phyloP scores from a whole-genome alignment of 1,284 basidiomycete genomes.

The Afroboletus lepidellus region DNA sequence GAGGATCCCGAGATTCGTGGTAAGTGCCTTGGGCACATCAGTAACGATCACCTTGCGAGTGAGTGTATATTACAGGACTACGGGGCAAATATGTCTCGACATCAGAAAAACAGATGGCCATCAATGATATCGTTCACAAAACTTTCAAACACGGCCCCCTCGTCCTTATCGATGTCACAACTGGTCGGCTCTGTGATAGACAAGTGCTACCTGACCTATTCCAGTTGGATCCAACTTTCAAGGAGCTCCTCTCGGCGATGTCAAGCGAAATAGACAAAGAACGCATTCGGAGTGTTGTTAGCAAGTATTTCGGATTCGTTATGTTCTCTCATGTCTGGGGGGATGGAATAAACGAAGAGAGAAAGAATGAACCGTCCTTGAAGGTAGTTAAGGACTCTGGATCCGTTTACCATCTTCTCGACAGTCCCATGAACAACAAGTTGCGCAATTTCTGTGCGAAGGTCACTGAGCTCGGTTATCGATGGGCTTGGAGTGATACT shows the following conservation, averaged over 20 bases:
- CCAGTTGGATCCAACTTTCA: neutral
- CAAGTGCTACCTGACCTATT: neutral
- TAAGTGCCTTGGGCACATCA: neutral
- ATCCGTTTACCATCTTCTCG: neutral
- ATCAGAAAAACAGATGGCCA: neutral
- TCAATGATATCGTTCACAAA: neutral
- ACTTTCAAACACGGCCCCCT: neutral
- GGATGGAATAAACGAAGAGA: conserved; percentile 1
- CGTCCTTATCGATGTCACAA: conserved; percentile 1
- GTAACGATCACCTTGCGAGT: too few species aligned
- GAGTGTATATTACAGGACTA: neutral
- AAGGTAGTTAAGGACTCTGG: neutral
- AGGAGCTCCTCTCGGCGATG: conserved; percentile 2
- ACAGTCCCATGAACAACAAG: conserved; percentile 1
- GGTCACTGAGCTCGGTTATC: neutral
- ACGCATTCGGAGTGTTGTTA: neutral
- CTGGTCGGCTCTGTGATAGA: neutral
- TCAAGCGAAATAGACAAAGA: neutral
- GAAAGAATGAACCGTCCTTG: neutral
- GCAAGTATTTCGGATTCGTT: conserved; percentile 2
- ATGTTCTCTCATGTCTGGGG: conserved; percentile 9
- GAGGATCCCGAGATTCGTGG: neutral
- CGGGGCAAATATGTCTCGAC: neutral
- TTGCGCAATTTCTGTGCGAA: conserved; percentile 2
- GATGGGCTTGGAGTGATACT: neutral